Base-by-base conservation (phyloP, 2,329 filamentous ascomycete genomes). In the Pezicula carpinea region DNA sequence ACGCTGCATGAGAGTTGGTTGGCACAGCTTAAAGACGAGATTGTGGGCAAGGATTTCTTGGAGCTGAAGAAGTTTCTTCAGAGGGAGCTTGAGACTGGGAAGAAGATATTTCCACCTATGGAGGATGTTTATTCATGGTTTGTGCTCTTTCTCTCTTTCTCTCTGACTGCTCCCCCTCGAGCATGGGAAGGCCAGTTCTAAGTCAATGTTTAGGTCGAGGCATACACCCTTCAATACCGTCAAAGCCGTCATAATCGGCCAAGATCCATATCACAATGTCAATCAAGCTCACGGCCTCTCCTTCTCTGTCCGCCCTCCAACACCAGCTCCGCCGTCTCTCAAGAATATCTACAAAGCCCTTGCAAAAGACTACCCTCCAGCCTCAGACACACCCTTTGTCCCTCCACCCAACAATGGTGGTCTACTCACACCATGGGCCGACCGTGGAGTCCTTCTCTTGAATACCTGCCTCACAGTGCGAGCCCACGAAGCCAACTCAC, bases 251-350 rank as follows among this genome's bases (percentile, higher is more conserved):
- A 90, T 99, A 62, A 69, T 97, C 46, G 93, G 93, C 55, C 93
- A 99, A 71, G 93, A 99, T 65, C 93, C 93, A 3, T 99, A 99
- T 68, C 93, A 99, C 73, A 95, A 95, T 66, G 67, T 82, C 65
- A 95, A 95, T 67, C 93, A 99, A 74, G 93, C 93, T 43, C 93
- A 97, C 67, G 93, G 93, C 36, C 83, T 99, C 49, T 92, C 88
- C 64, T 99, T 99, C 76, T 96, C 89, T 40, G 91, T 97, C 46
- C 87, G 88, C 8, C 85, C 92, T 3, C 93, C 93, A 0, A 95
- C 89, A 0, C 80, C 81, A 4, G 89, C 92, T 1, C 93, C 93
- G 0, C 91, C 92, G 0, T 96, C 89, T 1, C 82, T 99, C 14
- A 81, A 82, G 59, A 99, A 99, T 70, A 96, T 99, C 71, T 99